phyloP scores from a whole-genome alignment of 768 basidiomycete species.

The Cubamyces sp. region DNA sequence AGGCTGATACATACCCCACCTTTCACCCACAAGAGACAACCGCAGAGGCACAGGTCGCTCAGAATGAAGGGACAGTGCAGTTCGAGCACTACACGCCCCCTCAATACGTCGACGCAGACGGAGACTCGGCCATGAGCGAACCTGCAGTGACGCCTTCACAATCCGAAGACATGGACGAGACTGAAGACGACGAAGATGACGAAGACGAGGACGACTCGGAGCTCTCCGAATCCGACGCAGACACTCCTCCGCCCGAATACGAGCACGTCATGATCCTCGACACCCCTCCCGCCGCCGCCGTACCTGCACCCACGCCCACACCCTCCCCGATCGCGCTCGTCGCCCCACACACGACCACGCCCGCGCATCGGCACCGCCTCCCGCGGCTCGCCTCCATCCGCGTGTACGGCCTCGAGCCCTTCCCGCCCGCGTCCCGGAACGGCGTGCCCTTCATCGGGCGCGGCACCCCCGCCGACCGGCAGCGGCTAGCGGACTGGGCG shows the following conservation, averaged over 20 bases:
- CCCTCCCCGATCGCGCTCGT: neutral
- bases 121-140: neutral
- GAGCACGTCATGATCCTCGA: constrained; percentile 15
- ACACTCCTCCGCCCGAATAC: constrained; percentile 2
- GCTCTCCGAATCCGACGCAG: constrained; percentile 4
- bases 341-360: neutral
- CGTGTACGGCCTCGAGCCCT: constrained; percentile 12
- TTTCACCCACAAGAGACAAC: neutral
- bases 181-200: neutral
- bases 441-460: constrained; percentile 26
- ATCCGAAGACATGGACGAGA: constrained; percentile 11
- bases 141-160: too few species aligned
- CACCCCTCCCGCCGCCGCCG: neutral
- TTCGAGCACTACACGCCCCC: constrained; percentile 25
- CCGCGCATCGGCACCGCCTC: constrained; percentile 1
- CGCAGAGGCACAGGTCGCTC: too few species aligned
- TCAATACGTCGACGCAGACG: constrained; percentile 3
- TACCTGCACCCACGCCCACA: neutral
- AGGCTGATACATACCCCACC: neutral
- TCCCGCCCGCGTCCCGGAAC: constrained; percentile 7
- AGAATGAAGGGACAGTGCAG: neutral
- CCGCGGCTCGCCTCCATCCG: constrained; percentile 21
- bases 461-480: constrained; percentile 26
- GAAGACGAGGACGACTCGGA: constrained; percentile 8
- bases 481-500: constrained; percentile 25